These are phyloP conservation scores for Orbilia ellipsospora DNA, from an alignment of 2,329 filamentous ascomycete species.

Conservation along the genomic window DNA sequence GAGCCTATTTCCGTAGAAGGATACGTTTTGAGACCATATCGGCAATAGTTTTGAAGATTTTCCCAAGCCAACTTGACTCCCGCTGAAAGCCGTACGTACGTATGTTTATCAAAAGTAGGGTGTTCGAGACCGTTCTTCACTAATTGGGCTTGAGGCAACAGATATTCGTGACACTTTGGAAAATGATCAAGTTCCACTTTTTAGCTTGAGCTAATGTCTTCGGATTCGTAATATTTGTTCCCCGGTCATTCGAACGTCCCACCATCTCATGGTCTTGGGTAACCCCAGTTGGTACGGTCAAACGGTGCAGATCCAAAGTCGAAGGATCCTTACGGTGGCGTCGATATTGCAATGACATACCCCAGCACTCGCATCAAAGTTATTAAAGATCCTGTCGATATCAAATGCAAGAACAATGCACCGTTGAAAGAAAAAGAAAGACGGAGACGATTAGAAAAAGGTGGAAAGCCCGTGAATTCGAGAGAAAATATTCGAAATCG, in stretches of 20 bases:
- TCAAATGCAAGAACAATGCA: conserved; percentile 36
- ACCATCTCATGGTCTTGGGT: conserved; percentile 17
- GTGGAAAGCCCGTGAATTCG: no score
- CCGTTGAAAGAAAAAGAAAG: conserved; percentile 3
- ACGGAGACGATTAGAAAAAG: no score
- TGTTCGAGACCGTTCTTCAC: no score
- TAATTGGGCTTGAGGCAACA: no score
- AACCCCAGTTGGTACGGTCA: conserved; percentile 32
- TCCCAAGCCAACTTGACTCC: no score
- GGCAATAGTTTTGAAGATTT: no score
- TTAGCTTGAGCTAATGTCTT: conserved; percentile 19
- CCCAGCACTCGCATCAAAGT: conserved; percentile 45
- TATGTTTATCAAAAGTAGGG: no score
- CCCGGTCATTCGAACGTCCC: conserved; percentile 19
- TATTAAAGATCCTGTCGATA: conserved; percentile 16
- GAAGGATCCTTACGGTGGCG: conserved; percentile 45
- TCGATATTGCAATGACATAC: conserved; percentile 28
- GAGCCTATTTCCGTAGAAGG: background rate
- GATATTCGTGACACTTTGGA: no score
- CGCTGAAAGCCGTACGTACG: no score
- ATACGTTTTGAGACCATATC: background rate
- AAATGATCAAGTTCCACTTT: no score
- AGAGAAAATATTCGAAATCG: no score
- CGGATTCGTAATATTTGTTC: conserved; percentile 48
- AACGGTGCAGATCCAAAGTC: conserved; percentile 47